These are phyloP conservation scores for Tricholoma bakamatsutake DNA, from an alignment of 768 basidiomycete genomes.

Conservation along the genomic window DNA sequence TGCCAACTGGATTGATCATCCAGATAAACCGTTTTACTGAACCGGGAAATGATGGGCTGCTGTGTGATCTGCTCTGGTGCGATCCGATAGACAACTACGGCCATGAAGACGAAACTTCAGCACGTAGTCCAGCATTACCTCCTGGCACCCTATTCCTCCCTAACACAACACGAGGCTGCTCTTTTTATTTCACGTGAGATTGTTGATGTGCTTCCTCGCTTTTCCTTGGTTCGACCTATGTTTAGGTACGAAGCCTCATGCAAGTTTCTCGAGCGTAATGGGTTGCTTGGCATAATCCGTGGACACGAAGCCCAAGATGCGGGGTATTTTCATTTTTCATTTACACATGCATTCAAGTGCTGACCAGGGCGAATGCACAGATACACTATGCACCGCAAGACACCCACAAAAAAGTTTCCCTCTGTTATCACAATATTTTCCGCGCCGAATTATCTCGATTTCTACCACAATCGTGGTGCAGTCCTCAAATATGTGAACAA, in stretches of 20 bases:
- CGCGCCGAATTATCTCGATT: constrained; percentile 94
- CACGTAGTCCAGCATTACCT: constrained; percentile 46
- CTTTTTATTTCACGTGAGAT: constrained; percentile 86
- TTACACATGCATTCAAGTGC: neutral
- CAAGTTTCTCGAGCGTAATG: constrained; percentile 89
- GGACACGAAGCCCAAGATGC: constrained; percentile 98
- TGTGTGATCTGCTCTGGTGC: constrained; percentile 96
- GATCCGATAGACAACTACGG: constrained; percentile 91
- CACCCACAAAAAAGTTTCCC: constrained; percentile 91
- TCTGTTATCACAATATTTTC: constrained; percentile 98
- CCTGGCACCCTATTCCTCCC: constrained; percentile 63
- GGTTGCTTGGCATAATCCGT: constrained; percentile 87
- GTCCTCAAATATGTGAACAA: constrained; percentile 97
- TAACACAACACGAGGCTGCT: constrained; percentile 87
- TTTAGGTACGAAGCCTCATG: constrained; percentile 78
- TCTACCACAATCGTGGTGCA: constrained; percentile 94
- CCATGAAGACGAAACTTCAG: constrained; percentile 56
- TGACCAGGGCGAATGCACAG: constrained; percentile 28
- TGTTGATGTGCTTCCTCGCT: neutral
- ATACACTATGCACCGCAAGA: constrained; percentile 93
- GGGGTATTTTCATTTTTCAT: constrained; percentile 47
- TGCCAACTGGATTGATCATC: constrained; percentile 2
- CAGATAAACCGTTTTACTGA: constrained; percentile 92
- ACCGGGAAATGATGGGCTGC: constrained; percentile 83
- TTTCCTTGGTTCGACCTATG: constrained; percentile 22